phyloP scores from a whole-genome alignment of 768 basidiomycete species.

The Melanogaster broomeanus region DNA sequence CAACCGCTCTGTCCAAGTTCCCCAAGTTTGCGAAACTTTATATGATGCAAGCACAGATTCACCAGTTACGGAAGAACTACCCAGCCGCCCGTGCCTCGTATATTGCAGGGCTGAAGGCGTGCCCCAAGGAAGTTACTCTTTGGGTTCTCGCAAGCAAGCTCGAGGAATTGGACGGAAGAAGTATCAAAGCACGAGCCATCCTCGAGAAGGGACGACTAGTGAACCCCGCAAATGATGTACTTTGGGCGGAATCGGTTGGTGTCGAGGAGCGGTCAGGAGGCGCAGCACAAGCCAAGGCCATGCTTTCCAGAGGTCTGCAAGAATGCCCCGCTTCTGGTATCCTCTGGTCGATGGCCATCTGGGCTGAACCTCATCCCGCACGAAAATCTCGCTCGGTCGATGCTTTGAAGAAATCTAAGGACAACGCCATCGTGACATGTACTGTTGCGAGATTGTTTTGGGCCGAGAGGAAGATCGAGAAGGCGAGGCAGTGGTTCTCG shows the following conservation, averaged over 20 bases:
- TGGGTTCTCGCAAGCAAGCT: conserved; percentile 66
- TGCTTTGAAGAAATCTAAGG: conserved; percentile 88
- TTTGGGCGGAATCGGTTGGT: conserved; percentile 91
- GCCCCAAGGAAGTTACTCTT: conserved; percentile 70
- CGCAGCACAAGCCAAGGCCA: conserved; percentile 79
- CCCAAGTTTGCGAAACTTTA: conserved; percentile 91
- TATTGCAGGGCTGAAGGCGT: conserved; percentile 81
- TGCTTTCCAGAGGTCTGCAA: conserved; percentile 87
- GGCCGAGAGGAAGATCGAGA: conserved; percentile 93
- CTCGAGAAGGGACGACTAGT: conserved; percentile 88
- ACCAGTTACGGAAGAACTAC: conserved; percentile 60
- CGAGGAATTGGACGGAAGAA: conserved; percentile 88
- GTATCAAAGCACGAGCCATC: conserved; percentile 89
- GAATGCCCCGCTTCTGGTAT: conserved; percentile 89
- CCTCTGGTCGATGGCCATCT: conserved; percentile 91
- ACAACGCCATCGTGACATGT: conserved; percentile 84
- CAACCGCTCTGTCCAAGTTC: conserved; percentile 78
- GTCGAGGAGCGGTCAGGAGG: conserved; percentile 91
- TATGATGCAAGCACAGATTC: conserved; percentile 96
- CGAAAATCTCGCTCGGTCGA: conserved; percentile 90
- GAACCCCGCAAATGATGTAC: conserved; percentile 79
- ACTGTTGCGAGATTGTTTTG: conserved; percentile 93
- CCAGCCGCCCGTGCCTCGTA: conserved; percentile 76
- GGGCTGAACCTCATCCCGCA: conserved; percentile 86
- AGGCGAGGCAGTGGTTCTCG: conserved; percentile 92